phyloP scores from a whole-genome alignment of 495 filamentous ascomycete genomes.

The Massariosphaeria phaeospora region DNA sequence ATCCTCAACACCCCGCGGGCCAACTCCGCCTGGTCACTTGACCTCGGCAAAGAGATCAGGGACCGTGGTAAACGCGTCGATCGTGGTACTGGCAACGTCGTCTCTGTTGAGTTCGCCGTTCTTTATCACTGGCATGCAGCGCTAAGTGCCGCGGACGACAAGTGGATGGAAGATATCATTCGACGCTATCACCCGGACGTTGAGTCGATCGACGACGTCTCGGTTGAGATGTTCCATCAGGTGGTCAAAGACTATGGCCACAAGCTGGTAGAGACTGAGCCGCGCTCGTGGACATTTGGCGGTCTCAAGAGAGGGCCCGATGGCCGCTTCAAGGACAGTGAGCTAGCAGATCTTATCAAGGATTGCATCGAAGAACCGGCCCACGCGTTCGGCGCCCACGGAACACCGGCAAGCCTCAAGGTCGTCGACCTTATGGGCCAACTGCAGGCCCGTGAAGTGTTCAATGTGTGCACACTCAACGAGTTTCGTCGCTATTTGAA shows the following conservation, averaged over 20 bases:
- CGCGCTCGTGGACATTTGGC: conserved; percentile 54
- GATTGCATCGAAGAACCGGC: conserved; percentile 54
- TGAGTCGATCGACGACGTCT: conserved; percentile 42
- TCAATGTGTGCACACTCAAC: conserved; percentile 39
- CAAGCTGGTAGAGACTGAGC: conserved; percentile 48
- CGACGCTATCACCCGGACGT: conserved; percentile 25
- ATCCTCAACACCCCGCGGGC: conserved; percentile 38
- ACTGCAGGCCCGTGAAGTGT: conserved; percentile 33
- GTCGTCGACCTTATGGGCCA: conserved; percentile 36
- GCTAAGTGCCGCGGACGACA: conserved; percentile 35
- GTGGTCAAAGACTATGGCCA: conserved; percentile 51
- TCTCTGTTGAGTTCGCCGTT: conserved; percentile 38
- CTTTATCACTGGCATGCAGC: conserved; percentile 39
- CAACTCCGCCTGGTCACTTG: conserved; percentile 35
- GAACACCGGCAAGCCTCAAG: conserved; percentile 35
- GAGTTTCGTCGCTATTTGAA: conserved; percentile 37
- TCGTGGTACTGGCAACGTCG: conserved; percentile 36
- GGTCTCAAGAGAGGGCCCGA: conserved; percentile 50
- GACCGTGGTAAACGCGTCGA: conserved; percentile 30
- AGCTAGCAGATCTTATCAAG: conserved; percentile 55
- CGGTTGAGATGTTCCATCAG: conserved; percentile 49
- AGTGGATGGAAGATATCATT: conserved; percentile 36
- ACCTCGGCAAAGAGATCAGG: conserved; percentile 36
- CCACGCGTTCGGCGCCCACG: conserved; percentile 36
- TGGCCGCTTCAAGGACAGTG: conserved; percentile 55